Base-by-base conservation (phyloP, 352 stramenopile species). In the Globisporangium camurandrum region DNA sequence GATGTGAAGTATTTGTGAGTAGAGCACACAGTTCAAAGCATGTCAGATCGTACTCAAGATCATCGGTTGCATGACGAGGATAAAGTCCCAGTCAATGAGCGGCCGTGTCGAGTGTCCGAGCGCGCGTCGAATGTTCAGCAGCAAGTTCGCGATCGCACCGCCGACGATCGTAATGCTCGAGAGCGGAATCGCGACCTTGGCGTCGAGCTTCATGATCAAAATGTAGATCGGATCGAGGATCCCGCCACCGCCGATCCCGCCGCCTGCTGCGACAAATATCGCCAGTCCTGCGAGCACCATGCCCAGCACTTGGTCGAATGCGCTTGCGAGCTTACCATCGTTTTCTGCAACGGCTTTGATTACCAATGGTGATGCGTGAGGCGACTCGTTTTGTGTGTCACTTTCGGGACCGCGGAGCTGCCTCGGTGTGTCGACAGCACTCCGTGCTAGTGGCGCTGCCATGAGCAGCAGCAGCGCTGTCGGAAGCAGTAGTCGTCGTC, bases 161-260 rank as follows among this genome's bases (percentile, higher is more conserved):
- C 94, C 95, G 47, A 98, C 84, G 42, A 98, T 97, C 26, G 93
- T 98, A 38, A 98, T 88, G 52, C 97, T 98, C n/a, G 77, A 96
- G 11, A 98, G 71, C 6, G 95, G 91, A 53, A 98, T 98, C 34
- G 94, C 94, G 30, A 71, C 71, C 56, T 80, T 98, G 7, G 93
- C 86, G 24, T 76, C 66, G 39, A 98, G 97, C 9, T 73, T 73
- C 60, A 98, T 84, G 38, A 98, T 77, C 20, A 98, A 69, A 45
- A 98, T 98, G 67, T 98, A 98, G 58, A 98, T 95, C 22, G 95
- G 94, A 39, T 98, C 91, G 12, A 98, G 61, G 40, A 98, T 97
- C 34, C 90, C 94, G 41, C 94, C 94, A 9, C 92, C 92, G 23
- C 94, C 88, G 1, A 93, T 96, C 42, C 88, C 88, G 40, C 88